Evolutionary conservation across 2,329 filamentous ascomycete species (phyloP).

Genomic region (Colletotrichum theobromicola): DNA sequence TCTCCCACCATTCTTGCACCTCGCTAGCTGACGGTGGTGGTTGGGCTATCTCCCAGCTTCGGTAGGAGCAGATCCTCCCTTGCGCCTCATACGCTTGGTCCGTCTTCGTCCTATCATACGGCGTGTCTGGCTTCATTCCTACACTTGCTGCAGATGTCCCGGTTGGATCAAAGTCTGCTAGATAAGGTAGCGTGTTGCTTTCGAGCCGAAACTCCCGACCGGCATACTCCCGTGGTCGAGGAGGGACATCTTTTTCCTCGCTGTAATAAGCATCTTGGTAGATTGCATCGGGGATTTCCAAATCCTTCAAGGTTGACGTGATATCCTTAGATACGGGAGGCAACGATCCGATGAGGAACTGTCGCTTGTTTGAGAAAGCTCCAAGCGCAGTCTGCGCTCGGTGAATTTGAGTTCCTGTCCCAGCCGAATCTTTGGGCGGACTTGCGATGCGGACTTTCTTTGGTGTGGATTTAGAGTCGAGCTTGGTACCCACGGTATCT

Average conservation of each 20-base stretch:
- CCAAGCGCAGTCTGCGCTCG: background rate
- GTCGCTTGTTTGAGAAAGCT: constrained; percentile 23
- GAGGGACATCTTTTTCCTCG: constrained; percentile 81
- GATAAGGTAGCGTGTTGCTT: constrained; percentile 77
- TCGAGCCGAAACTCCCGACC: constrained; percentile 83
- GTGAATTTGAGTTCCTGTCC: background rate
- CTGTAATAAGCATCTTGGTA: constrained; percentile 90
- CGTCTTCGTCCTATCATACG: constrained; percentile 56
- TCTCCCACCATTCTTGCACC: constrained; percentile 72
- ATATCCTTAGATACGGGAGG: constrained; percentile 50
- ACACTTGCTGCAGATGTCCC: constrained; percentile 59
- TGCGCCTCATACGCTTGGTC: constrained; percentile 56
- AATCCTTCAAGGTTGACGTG: constrained; percentile 58
- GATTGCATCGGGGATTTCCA: constrained; percentile 69
- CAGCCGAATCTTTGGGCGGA: constrained; percentile 19
- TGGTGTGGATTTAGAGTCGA: constrained; percentile 4
- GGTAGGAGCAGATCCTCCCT: constrained; percentile 59
- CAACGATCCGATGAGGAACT: constrained; percentile 32
- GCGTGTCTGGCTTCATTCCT: constrained; percentile 53
- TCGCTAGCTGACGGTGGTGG: constrained; percentile 74
- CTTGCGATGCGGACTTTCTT: background rate
- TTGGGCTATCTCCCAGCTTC: constrained; percentile 77
- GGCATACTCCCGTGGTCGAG: constrained; percentile 80
- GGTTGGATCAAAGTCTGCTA: constrained; percentile 77
- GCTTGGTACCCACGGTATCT: constrained; percentile 8